Evolutionary conservation across 345 rosid genomes (phyloP), one percentile per base, ranked within the genome.

Genomic region (Triadica sebifera): DNA sequence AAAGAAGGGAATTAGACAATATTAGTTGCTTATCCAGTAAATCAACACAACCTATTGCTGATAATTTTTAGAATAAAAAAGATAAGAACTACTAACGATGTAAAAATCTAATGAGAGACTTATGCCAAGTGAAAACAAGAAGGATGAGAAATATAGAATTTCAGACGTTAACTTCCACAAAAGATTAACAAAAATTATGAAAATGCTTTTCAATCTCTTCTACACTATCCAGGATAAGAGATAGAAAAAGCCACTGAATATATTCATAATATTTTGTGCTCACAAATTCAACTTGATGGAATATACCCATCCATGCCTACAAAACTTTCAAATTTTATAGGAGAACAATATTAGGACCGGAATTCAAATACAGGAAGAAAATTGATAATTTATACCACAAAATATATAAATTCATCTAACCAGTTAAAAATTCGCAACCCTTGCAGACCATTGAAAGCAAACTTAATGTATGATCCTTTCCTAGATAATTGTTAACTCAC

Each of bases 91-190:
- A 16, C n/a, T 38, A 73, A 62, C 5, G 9, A 59, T 57, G 22
- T 70, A 15, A 55, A 38, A 15, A 5, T 12, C 1, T 16, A 17
- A 12, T 4, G 5, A 25, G 5, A 25, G 7, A 49, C n/a, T 13
- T n/a, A 39, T 52, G 69, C 39, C 20, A 47, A 13, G 13, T 19
- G 9, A 65, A 41, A 65, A 74, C 53, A 51, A 73, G 53, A 24
- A 37, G 15, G 45, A 39, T 51, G 62, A 25, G 16, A 29, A 58
- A 29, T 29, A 71, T 1, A 68, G 39, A 51, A 22, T 52, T 34
- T 69, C 62, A 53, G 49, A 52, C 9, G 60, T 34, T 52, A 29
- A 47, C 5, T 67, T 9, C 56, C 15, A 34, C 10, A 67, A 52
- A 67, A 49, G 25, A 19, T 52, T 17, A 52, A 25, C 19, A 38